Percentiles rank a stretch among this genome's conserved stretches.
Conservation (phyloP, 768 basidiomycete genomes). For the Agaricus sinodeliciosus region DNA sequence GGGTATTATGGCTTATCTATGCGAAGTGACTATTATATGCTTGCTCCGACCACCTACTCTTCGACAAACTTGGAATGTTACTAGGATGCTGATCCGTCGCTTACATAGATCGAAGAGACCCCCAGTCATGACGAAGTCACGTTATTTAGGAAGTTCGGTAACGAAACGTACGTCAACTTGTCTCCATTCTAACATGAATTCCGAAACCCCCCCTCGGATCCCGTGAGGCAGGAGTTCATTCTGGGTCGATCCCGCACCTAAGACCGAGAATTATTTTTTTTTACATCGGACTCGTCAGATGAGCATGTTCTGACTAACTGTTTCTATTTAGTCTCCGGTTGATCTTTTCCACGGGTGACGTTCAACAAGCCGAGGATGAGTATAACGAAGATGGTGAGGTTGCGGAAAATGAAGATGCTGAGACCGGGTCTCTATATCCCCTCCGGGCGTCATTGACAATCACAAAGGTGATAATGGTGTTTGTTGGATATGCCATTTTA, state of each 20-base stretch:
- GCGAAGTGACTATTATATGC: not conserved
- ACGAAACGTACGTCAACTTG: slow-evolving; percentile 63
- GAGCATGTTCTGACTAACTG: slow-evolving; percentile 1
- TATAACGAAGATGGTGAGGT: slow-evolving; percentile 21
- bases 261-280: not conserved
- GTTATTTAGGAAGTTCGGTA: slow-evolving; percentile 80
- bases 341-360: slow-evolving; percentile 90
- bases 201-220: not conserved
- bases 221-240: not conserved
- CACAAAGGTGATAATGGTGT: slow-evolving; percentile 55
- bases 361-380: slow-evolving; percentile 43
- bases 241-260: not conserved
- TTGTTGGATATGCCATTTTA: not conserved
- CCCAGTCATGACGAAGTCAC: slow-evolving; percentile 76
- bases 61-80: not conserved
- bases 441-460: slow-evolving; percentile 78
- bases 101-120: slow-evolving; percentile 57
- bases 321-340: slow-evolving; percentile 59
- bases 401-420: slow-evolving; percentile 16
- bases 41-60: not conserved
- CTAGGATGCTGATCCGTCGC: not conserved
- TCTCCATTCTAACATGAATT: not conserved
- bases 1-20: no score
- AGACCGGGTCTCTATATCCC: slow-evolving; percentile 36
- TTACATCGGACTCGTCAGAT: not conserved